Percentiles rank a stretch among this genome's conserved stretches.
Evolutionary conservation across 2,329 filamentous ascomycete species (phyloP).

Genomic region (Penicillium vulpinum): DNA sequence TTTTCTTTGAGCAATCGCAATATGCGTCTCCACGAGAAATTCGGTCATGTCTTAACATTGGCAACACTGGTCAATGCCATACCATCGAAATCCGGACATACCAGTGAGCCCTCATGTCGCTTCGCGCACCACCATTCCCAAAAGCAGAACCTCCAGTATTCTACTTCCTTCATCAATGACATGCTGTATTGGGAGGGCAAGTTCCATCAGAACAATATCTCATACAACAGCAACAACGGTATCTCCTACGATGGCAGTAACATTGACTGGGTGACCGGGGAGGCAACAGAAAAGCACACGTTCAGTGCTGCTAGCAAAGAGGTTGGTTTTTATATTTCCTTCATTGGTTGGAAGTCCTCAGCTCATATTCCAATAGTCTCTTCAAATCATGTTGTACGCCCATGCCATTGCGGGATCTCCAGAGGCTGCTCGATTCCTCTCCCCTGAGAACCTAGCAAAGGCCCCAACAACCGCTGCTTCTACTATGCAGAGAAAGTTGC

Average conservation of each 20-base stretch:
- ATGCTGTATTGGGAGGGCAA: constrained; percentile 49
- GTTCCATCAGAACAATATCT: constrained; percentile 45
- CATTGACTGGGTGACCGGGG: constrained; percentile 40
- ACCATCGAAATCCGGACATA: neutral
- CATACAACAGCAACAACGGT: constrained; percentile 45
- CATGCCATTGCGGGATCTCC: constrained; percentile 42
- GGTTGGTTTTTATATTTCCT: constrained; percentile 15
- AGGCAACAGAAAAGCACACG: constrained; percentile 33
- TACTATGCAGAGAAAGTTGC: constrained; percentile 43
- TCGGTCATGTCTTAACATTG: neutral
- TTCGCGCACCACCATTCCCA: constrained; percentile 10
- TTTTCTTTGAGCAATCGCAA: neutral
- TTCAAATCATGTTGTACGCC: constrained; percentile 49
- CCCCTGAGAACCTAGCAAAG: constrained; percentile 32
- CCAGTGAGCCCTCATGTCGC: constrained; percentile 4
- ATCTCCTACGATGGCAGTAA: constrained; percentile 39
- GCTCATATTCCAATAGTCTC: constrained; percentile 27
- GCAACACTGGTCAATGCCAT: neutral
- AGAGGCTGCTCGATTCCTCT: constrained; percentile 44
- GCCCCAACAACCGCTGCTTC: constrained; percentile 38
- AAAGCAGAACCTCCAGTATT: constrained; percentile 3
- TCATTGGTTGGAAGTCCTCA: neutral
- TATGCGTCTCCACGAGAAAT: neutral
- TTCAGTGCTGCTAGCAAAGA: constrained; percentile 41
- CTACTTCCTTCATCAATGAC: constrained; percentile 32